Conservation (phyloP, 2,329 filamentous ascomycete species). For the Colletotrichum spinosum region DNA sequence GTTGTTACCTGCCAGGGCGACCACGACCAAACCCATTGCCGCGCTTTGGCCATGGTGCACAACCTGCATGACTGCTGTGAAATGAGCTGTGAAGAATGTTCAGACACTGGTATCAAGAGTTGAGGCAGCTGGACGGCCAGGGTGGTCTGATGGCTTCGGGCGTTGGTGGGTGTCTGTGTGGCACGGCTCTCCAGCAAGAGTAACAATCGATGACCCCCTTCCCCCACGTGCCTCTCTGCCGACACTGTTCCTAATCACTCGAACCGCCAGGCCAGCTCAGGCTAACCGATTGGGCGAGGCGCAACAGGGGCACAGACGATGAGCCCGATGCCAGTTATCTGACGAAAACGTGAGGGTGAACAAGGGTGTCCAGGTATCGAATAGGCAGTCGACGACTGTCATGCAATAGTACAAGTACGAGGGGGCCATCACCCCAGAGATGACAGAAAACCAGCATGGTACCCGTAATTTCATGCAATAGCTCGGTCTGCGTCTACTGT, state of each 20-base stretch:
- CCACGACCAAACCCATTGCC: too few relatives aligned
- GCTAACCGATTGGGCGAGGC: constrained; percentile 12
- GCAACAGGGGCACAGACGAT: constrained; percentile 6
- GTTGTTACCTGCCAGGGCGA: too few relatives aligned
- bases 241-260: constrained; percentile 22
- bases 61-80: too few relatives aligned
- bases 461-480: too few relatives aligned
- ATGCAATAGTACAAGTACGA: background rate
- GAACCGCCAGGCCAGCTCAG: constrained; percentile 10
- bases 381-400: background rate
- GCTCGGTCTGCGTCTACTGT: too few relatives aligned
- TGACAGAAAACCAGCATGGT: too few relatives aligned
- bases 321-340: constrained; percentile 20
- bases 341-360: constrained; percentile 25
- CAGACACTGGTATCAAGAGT: too few relatives aligned
- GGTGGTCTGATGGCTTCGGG: too few relatives aligned
- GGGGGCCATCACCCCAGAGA: too few relatives aligned
- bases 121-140: too few relatives aligned
- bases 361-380: constrained; percentile 13
- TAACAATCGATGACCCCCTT: constrained; percentile 20
- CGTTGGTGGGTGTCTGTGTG: constrained; percentile 14
- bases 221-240: constrained; percentile 33
- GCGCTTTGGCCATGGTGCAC: too few relatives aligned
- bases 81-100: too few relatives aligned
- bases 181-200: constrained; percentile 10